A percentile compares a stretch with the other conserved stretches of the same genome.
These are phyloP conservation scores for Salix koriyanagi DNA, from an alignment of 345 rosid species.

Conservation along the genomic window DNA sequence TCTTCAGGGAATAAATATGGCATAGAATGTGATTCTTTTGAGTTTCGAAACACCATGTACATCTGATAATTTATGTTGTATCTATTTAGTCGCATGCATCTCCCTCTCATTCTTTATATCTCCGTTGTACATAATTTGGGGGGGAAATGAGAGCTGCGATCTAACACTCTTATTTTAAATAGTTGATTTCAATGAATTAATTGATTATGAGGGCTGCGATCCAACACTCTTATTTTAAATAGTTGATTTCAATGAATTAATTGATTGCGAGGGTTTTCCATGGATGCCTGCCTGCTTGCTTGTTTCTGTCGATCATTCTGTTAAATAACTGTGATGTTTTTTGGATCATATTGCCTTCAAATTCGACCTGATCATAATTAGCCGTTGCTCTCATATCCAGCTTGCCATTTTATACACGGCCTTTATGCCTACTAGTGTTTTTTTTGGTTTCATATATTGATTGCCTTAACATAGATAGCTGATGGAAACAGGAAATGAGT, in stretches of 20 bases:
- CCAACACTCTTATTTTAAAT: slow-evolving; percentile 3
- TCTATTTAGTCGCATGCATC: not conserved
- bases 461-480: not conserved
- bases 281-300: not conserved
- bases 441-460: not conserved
- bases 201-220: too few relatives aligned
- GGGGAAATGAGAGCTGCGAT: not conserved
- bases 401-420: too few relatives aligned
- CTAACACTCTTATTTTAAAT: too few relatives aligned
- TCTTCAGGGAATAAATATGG: slow-evolving; percentile 10
- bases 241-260: slow-evolving; percentile 11
- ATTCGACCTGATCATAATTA: not conserved
- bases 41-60: slow-evolving; percentile 23
- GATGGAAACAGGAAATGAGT: not conserved
- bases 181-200: too few relatives aligned
- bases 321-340: too few relatives aligned
- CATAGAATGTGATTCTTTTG: slow-evolving; percentile 22
- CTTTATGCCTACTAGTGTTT: too few relatives aligned
- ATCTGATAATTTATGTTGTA: slow-evolving; percentile 29
- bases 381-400: not conserved
- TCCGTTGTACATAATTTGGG: slow-evolving; percentile 27
- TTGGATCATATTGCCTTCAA: not conserved
- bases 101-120: slow-evolving; percentile 2
- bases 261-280: not conserved
- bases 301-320: not conserved